Base-by-base conservation (phyloP, 768 basidiomycete species). In the Pholiota microspora region DNA sequence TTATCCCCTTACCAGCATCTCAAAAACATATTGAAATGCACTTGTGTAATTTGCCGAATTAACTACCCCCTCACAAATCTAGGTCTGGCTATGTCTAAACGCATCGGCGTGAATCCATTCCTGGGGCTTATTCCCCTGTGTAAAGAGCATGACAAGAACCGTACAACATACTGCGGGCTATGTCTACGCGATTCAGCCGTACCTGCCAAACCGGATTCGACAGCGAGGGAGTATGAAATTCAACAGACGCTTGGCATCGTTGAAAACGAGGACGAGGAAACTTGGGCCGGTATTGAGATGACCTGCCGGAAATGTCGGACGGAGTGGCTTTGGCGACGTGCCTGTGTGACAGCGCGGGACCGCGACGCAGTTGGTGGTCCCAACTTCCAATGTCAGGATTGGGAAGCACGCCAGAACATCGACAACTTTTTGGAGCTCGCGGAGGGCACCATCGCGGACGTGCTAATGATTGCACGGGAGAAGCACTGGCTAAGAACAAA, bases 361-460 rank as follows among this genome's bases (percentile, higher is more conserved):
- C 74, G 77, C 23, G 83, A 83, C 55, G 84, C 82, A 0, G 71
- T 87, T 27, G 80, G 83, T n/a, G 80, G 81, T 5, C 64, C 65
- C 16, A 59, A 64, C 5, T 64, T 75, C 46, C 60, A 66, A 16
- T 68, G 69, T 31, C 65, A 65, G 4, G 87, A 89, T 60, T 86
- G 84, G 85, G 86, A 88, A 65, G 82, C 82, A 44, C 77, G 85
- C 40, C 82, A 84, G 60, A 76, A 77, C 7, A 76, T 91, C 10
- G 86, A 87, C 49, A 78, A 78, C n/a, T 92, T 88, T 69, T 68
- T 90, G 34, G 88, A 90, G 53, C 73, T 87, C 23, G 87, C 80
- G 2, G 89, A 91, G 58, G 89, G 89, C 18, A 79, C 75, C 5
- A 79, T 91, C 55, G 60, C 64, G 40, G 84, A 88, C 44, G 83